phyloP scores from a whole-genome alignment of 2,329 filamentous ascomycete species.

The Trichoderma breve region DNA sequence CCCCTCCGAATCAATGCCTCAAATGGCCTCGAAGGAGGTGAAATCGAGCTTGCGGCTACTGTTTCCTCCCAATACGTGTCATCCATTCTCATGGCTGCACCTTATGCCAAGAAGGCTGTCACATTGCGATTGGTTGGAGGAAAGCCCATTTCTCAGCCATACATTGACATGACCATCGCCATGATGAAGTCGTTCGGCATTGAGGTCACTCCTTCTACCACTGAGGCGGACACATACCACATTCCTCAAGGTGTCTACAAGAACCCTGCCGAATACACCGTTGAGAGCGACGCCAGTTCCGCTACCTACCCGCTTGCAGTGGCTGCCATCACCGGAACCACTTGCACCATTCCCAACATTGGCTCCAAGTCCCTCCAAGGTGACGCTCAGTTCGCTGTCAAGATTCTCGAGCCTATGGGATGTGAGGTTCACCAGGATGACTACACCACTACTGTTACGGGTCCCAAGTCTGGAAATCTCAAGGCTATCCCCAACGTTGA shows the following conservation, averaged over 20 bases:
- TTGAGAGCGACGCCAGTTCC: constrained; percentile 97
- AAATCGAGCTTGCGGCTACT: constrained; percentile 89
- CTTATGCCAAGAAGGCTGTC: constrained; percentile 92
- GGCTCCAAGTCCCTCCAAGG: constrained; percentile 89
- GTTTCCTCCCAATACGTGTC: constrained; percentile 99
- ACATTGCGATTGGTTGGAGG: constrained; percentile 89
- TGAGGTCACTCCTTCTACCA: constrained; percentile 69
- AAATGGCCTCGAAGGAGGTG: constrained; percentile 78
- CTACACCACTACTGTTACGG: constrained; percentile 87
- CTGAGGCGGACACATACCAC: constrained; percentile 86
- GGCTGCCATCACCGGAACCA: constrained; percentile 92
- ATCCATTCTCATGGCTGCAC: constrained; percentile 92
- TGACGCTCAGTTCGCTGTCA: constrained; percentile 88
- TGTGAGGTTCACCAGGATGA: constrained; percentile 83
- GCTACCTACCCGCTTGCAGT: constrained; percentile 94
- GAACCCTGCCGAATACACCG: constrained; percentile 81
- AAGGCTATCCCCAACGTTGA: constrained; percentile 79
- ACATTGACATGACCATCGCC: constrained; percentile 97
- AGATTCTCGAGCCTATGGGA: constrained; percentile 89
- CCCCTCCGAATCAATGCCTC: constrained; percentile 81
- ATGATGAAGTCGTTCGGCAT: constrained; percentile 97
- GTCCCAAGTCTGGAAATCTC: constrained; percentile 71
- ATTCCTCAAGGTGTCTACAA: constrained; percentile 82
- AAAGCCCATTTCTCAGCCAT: constrained; percentile 93
- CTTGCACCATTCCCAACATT: constrained; percentile 94